Evolutionary conservation across 2,329 filamentous ascomycete genomes (phyloP).

Genomic region (Ophiosphaerella herpotricha): DNA sequence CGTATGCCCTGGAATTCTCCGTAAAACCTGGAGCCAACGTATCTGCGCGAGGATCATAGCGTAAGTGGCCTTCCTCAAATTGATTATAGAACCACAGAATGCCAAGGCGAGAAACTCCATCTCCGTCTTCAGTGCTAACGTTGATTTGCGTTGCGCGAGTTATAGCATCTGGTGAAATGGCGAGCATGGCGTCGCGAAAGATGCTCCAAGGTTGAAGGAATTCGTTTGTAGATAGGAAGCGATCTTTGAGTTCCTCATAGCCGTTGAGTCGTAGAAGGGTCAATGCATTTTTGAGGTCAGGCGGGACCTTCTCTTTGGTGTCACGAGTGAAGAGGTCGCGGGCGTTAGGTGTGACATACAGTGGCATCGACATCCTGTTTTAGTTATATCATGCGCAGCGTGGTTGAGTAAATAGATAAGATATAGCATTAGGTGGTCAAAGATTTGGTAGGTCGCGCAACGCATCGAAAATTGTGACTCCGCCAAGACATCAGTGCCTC

Average conservation of each 20-base stretch:
- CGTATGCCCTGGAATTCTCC: slow-evolving; percentile 12
- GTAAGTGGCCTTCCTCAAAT: slow-evolving; percentile 31
- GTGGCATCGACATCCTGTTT: background rate
- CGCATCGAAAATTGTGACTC: background rate
- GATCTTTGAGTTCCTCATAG: slow-evolving; percentile 31
- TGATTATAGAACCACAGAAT: slow-evolving; percentile 41
- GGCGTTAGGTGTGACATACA: slow-evolving; percentile 8
- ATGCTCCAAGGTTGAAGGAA: slow-evolving; percentile 39
- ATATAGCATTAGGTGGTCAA: no score
- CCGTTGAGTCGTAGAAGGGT: slow-evolving; percentile 24
- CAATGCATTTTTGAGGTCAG: slow-evolving; percentile 28
- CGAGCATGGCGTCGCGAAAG: slow-evolving; percentile 35
- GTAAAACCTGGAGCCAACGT: slow-evolving; percentile 14
- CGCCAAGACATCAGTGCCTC: background rate
- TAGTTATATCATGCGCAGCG: background rate
- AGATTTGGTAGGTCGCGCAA: background rate
- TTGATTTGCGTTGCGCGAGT: slow-evolving; percentile 11
- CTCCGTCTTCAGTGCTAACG: background rate
- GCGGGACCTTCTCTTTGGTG: slow-evolving; percentile 19
- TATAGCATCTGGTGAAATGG: slow-evolving; percentile 19
- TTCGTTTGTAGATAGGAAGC: slow-evolving; percentile 31
- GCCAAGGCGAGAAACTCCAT: slow-evolving; percentile 23
- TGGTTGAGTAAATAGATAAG: no score
- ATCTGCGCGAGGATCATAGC: slow-evolving; percentile 32
- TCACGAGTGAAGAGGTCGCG: slow-evolving; percentile 18